These are phyloP conservation scores for Geotrichum fermentans DNA, from an alignment of 1,139 yeast species.

Conservation along the genomic window DNA sequence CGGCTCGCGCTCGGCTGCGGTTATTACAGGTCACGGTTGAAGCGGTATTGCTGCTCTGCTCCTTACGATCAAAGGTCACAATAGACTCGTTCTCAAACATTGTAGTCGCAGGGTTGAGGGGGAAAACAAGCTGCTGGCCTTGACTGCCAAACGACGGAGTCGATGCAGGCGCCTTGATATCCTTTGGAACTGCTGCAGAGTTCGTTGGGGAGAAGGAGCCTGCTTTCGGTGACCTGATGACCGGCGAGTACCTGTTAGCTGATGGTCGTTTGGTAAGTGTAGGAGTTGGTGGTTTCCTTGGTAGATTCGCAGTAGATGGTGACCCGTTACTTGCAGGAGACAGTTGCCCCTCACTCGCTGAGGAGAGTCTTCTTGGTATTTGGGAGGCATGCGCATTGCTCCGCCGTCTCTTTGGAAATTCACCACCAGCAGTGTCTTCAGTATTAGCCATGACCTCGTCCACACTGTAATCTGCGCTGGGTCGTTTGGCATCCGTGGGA, in stretches of 20 bases:
- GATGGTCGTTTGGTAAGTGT: conserved; percentile 5
- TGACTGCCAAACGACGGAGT: conserved; percentile 19
- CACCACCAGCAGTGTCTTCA: background rate
- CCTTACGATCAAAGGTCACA: conserved; percentile 14
- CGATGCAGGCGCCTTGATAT: conserved; percentile 5
- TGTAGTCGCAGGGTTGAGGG: conserved; percentile 15
- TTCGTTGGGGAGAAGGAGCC: conserved; percentile 14
- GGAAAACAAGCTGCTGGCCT: conserved; percentile 21
- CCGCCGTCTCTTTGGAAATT: conserved; percentile 16
- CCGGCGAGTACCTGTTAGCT: conserved; percentile 1
- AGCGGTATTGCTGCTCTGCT: background rate
- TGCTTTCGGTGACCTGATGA: conserved; percentile 11
- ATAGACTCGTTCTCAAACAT: conserved; percentile 18
- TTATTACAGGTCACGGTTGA: background rate
- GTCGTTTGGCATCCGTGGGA: conserved; percentile 18
- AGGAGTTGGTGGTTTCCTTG: conserved; percentile 16
- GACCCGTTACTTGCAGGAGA: conserved; percentile 12
- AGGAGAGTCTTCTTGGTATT: conserved; percentile 9
- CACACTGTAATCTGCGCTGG: conserved; percentile 11
- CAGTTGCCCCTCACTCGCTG: conserved; percentile 11
- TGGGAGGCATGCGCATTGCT: conserved; percentile 16
- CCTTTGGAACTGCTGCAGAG: conserved; percentile 14
- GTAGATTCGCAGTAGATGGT: conserved; percentile 3
- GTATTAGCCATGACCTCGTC: conserved; percentile 12
- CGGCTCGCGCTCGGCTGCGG: conserved; percentile 7